Base-by-base conservation (phyloP, 140 eudicot genomes). In the Cichorium intybus region DNA sequence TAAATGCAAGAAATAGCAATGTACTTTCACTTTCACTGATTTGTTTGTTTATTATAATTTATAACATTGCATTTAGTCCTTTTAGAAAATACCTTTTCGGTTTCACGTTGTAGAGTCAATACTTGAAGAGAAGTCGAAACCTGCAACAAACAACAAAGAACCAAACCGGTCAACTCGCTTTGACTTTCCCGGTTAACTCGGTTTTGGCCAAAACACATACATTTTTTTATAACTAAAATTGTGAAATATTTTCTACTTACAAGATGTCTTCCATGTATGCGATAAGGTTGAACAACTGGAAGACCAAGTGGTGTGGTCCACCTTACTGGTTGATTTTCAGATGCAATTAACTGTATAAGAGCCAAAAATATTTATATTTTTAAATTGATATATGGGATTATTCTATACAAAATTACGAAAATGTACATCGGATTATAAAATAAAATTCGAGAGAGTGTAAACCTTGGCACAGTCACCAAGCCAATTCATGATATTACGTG, bases 401-500 rank as follows among this genome's bases (percentile, higher is more conserved):
- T n/a, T n/a, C 4, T 31, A 31, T 35, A 43, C 10, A 28, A 28
- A 69, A 6, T 56, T 69, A 18, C 51, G 3, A 24, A 14, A 21
- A 34, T 10, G 34, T 10, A 33, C 27, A 28, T 20, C 26, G 21
- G 28, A 57, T 14, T 64, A 41, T 16, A 63, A 35, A 53, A 27
- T 39, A 18, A 12, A 53, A 50, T n/a, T n/a, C n/a, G n/a, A 21
- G 26, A 41, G n/a, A 1, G 70, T 5, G 65, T 81, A 47, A 62
- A 92, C 98, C 98, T 92, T 92, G 52, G 96, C 96, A 83, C 96
- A 92, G 9, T 88, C 96, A 47, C 96, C 95, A 39, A 92, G 95
- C 98, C 98, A 92, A 66, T 76, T 79, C 98, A 92, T 92, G 69
- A 92, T 92, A 73, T 77, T 55, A 22, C 95, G 95, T 17, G 98